A percentile compares a stretch with the other conserved stretches of the same genome.
phyloP scores from a whole-genome alignment of 2,329 filamentous ascomycete genomes.

The Lasiodiplodia sp. region DNA sequence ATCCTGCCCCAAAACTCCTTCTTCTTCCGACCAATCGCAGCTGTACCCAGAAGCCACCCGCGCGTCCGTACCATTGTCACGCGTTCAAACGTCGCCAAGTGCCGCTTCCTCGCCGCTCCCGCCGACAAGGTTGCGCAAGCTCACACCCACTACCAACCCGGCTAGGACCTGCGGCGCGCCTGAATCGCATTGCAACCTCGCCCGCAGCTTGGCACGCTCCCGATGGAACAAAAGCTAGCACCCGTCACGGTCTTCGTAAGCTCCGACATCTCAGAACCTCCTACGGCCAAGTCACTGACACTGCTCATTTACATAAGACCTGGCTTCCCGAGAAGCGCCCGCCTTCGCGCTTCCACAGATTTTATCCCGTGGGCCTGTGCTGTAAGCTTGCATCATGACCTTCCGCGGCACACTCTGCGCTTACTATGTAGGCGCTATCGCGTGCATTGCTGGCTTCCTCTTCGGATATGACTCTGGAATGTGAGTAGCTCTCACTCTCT shows the following conservation, averaged over 20 bases:
- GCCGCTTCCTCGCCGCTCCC: constrained; percentile 15
- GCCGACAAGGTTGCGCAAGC: constrained; percentile 24
- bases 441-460: constrained; percentile 60
- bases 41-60: not conserved
- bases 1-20: not conserved
- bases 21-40: not conserved
- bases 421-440: constrained; percentile 60
- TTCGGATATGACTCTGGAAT: constrained; percentile 55
- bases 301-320: not conserved
- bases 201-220: not conserved
- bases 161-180: not conserved
- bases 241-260: constrained; percentile 7
- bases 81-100: not conserved
- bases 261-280: not conserved
- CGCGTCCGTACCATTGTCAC: not conserved
- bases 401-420: constrained; percentile 52
- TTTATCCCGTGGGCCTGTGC: constrained; percentile 22
- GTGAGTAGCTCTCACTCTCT: constrained; percentile 25
- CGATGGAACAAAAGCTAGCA: constrained; percentile 2
- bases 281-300: not conserved
- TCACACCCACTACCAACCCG: constrained; percentile 6
- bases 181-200: constrained; percentile 10
- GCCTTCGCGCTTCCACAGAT: not conserved
- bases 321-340: not conserved
- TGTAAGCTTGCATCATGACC: constrained; percentile 18